A percentile compares a stretch with the other conserved stretches of the same genome.
Evolutionary conservation across 2,329 filamentous ascomycete species (phyloP).

Genomic region (Fusarium foetens): DNA sequence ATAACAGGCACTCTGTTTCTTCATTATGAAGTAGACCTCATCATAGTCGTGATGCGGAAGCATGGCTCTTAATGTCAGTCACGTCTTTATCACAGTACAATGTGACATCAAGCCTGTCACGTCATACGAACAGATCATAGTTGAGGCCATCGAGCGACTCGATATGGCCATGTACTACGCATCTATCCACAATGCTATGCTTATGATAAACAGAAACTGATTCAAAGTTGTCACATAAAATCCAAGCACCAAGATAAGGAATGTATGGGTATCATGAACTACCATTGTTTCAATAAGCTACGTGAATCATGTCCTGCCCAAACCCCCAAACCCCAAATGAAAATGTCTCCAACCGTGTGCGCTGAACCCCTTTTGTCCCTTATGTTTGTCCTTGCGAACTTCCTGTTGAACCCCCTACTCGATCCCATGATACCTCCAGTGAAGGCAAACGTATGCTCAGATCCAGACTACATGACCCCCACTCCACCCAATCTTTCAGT

Average conservation of each 20-base stretch:
- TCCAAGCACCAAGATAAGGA: slow-evolving; percentile 12
- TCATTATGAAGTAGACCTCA: background rate
- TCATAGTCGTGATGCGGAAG: too few species aligned
- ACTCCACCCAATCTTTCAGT: background rate
- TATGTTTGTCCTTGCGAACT: slow-evolving; percentile 3
- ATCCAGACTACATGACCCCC: background rate
- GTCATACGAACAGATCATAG: background rate
- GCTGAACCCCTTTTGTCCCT: slow-evolving; percentile 4
- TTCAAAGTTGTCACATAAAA: background rate
- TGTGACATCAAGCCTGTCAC: background rate
- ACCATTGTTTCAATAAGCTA: slow-evolving; percentile 40
- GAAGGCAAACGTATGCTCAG: background rate
- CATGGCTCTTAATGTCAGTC: too few species aligned
- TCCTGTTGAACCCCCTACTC: background rate
- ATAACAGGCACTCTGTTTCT: background rate
- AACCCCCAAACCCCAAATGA: slow-evolving; percentile 24
- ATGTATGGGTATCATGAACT: slow-evolving; percentile 44
- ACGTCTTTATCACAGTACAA: background rate
- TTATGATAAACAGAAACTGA: background rate
- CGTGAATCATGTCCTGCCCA: slow-evolving; percentile 41
- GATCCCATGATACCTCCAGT: background rate
- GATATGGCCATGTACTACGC: background rate
- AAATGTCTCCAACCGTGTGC: slow-evolving; percentile 4
- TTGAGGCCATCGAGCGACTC: background rate
- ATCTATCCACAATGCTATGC: background rate